These are phyloP conservation scores for Gryganskiella cystojenkinii DNA, from an alignment of 192 early-diverging fungal species.

Conservation along the genomic window DNA sequence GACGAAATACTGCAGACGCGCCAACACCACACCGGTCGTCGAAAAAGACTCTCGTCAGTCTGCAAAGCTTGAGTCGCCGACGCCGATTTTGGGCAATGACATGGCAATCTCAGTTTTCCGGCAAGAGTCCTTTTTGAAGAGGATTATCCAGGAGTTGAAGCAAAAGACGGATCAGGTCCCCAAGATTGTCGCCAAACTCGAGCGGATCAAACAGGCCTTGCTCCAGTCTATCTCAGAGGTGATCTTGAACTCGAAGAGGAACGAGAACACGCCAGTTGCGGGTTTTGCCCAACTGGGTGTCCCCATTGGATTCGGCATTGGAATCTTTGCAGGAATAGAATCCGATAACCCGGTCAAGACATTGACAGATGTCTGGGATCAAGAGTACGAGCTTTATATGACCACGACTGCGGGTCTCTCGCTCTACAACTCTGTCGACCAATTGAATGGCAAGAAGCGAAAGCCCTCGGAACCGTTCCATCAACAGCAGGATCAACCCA, in stretches of 20 bases:
- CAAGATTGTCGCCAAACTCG: conserved; percentile 30
- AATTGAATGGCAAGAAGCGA: conserved; percentile 22
- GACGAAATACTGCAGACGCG: conserved; percentile 40
- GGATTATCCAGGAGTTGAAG: conserved; percentile 57
- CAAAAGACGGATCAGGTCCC: conserved; percentile 50
- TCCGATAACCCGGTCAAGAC: conserved; percentile 32
- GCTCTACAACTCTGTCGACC: neutral
- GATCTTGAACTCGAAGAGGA: conserved; percentile 33
- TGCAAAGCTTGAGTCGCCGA: conserved; percentile 31
- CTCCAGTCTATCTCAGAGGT: conserved; percentile 41
- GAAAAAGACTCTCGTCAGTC: neutral
- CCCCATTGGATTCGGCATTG: conserved; percentile 34
- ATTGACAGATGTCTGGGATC: conserved; percentile 42
- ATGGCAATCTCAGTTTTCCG: conserved; percentile 72
- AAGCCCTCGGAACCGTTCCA: conserved; percentile 50
- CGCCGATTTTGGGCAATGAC: conserved; percentile 60
- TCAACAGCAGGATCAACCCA: conserved; percentile 46
- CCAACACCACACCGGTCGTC: neutral
- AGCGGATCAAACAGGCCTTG: conserved; percentile 40
- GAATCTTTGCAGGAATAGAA: conserved; percentile 3
- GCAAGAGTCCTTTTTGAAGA: conserved; percentile 73
- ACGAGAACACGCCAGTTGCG: conserved; percentile 31
- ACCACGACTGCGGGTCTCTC: conserved; percentile 18
- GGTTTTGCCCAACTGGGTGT: conserved; percentile 46
- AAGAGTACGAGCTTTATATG: conserved; percentile 30